A percentile compares a stretch with the other conserved stretches of the same genome.
phyloP scores from a whole-genome alignment of 495 filamentous ascomycete species.

The Astrothelium macrocarpum region DNA sequence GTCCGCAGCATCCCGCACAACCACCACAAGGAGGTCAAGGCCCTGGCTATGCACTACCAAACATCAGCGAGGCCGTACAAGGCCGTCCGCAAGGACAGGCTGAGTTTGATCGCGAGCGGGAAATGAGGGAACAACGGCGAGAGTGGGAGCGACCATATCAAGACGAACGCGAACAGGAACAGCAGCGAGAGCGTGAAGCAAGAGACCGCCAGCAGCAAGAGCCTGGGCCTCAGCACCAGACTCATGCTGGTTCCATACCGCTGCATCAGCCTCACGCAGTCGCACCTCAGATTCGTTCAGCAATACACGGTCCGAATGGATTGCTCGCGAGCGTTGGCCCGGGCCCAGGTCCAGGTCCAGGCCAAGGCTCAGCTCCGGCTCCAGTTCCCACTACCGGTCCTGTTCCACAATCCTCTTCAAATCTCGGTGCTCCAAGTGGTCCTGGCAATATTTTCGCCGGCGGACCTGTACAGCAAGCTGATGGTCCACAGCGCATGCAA shows the following conservation, averaged over 20 bases:
- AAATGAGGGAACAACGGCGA: not conserved
- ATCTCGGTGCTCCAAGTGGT: slow-evolving; percentile 57
- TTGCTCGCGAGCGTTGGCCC: not conserved
- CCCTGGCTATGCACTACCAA: not conserved
- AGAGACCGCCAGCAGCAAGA: not conserved
- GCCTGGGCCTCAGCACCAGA: not conserved
- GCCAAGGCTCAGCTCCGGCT: slow-evolving; percentile 71
- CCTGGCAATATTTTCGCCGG: slow-evolving; percentile 57
- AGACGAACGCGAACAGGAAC: slow-evolving; percentile 1
- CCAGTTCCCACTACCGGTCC: slow-evolving; percentile 59
- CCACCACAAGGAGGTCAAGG: slow-evolving; percentile 2
- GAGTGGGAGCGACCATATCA: not conserved
- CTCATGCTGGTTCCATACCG: not conserved
- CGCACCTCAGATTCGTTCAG: not conserved
- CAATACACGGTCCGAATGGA: slow-evolving; percentile 1
- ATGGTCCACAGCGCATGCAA: slow-evolving; percentile 40
- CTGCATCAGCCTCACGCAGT: slow-evolving; percentile 2
- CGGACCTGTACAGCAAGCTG: slow-evolving; percentile 51
- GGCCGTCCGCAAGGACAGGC: not conserved
- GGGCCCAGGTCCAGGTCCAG: too few species aligned
- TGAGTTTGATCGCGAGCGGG: not conserved
- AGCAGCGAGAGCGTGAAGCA: not conserved
- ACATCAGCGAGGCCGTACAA: slow-evolving; percentile 3
- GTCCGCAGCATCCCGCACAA: not conserved
- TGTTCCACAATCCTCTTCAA: slow-evolving; percentile 38